Percentiles rank a stretch among this genome's conserved stretches.
Conservation (phyloP, 805 yeast species). For the Metschnikowia lochheadii region DNA sequence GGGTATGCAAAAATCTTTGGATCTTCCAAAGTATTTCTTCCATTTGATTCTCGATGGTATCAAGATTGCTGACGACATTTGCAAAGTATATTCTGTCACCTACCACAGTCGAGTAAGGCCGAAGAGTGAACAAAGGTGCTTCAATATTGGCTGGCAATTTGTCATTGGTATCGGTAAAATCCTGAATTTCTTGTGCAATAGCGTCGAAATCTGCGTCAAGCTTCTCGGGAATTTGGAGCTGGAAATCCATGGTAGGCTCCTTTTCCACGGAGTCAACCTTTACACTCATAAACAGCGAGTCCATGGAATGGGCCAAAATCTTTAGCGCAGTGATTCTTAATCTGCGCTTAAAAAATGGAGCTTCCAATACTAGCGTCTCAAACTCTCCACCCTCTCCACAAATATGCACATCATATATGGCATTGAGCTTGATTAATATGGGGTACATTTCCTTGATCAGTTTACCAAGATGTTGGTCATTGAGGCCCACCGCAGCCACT, state of each 20-base stretch:
- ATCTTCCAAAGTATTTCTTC: slow-evolving; percentile 47
- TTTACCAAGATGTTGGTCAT: slow-evolving; percentile 62
- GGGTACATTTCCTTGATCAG: slow-evolving; percentile 60
- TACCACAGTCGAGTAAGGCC: not conserved
- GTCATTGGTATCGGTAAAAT: not conserved
- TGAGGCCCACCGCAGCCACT: slow-evolving; percentile 89
- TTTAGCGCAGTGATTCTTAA: slow-evolving; percentile 40
- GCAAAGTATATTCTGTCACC: slow-evolving; percentile 24
- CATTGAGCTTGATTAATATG: slow-evolving; percentile 52
- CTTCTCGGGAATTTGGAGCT: not conserved
- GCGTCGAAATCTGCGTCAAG: slow-evolving; percentile 13
- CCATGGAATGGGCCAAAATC: slow-evolving; percentile 52
- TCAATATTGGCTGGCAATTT: not conserved
- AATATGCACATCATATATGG: slow-evolving; percentile 75
- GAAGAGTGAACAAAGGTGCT: not conserved
- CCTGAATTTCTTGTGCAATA: not conserved
- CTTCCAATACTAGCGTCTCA: slow-evolving; percentile 88
- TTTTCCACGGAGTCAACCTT: slow-evolving; percentile 46
- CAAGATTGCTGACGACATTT: slow-evolving; percentile 23
- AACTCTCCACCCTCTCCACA: slow-evolving; percentile 99
- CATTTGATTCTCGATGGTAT: slow-evolving; percentile 37
- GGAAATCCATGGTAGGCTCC: slow-evolving; percentile 13
- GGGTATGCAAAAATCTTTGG: slow-evolving; percentile 24
- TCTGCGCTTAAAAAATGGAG: slow-evolving; percentile 67
- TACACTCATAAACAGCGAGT: slow-evolving; percentile 64